Base-by-base conservation (phyloP, 495 filamentous ascomycete genomes). In the Lasiosphaeris hirsuta region DNA sequence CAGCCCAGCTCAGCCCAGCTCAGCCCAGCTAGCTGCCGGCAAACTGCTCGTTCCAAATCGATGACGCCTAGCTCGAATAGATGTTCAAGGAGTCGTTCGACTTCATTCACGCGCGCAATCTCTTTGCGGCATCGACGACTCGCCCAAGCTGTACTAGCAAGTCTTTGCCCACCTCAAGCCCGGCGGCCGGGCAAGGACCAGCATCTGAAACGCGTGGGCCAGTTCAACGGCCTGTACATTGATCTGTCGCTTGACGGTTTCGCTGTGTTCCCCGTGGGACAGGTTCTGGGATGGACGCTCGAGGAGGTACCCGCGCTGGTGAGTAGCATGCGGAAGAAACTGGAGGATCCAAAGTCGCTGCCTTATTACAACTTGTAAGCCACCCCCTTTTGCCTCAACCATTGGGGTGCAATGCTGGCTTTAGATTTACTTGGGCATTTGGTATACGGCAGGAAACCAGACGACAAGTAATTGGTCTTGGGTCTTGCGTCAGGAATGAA, bases 11-110 rank as follows among this genome's bases (percentile, higher is more conserved):
- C n/a, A n/a, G n/a, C n/a, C n/a, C n/a, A n/a, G n/a, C n/a, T 51
- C 75, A 80, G 54, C 75, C 76, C 0, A 68, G 64, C 33, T 76
- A 71, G 64, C 69, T 80, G 7, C 77, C 78, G 4, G 74, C 77
- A 0, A 83, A 82, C 60, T 62, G 68, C 18, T 68, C 67, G 39
- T 85, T 81, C 58, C 79, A 89, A 58, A 63, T 83, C 39, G 81
- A 84, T 56, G 80, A 83, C 52, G 61, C 36, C 18, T 17, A 54
- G 19, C 51, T 54, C 14, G 45, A 49, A 18, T 49, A 30, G 45
- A 49, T 30, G 18, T 49, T 49, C 30, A 4, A 35, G 45, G 23
- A 49, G 23, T 17, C 10, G 11, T 49, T 49, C 18, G 45, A 49
- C 45, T 19, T 49, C 45, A 49, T 49, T 11, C 1, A 58, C 10